Conservation (phyloP, 345 rosid species). For the Brassica nigra region DNA sequence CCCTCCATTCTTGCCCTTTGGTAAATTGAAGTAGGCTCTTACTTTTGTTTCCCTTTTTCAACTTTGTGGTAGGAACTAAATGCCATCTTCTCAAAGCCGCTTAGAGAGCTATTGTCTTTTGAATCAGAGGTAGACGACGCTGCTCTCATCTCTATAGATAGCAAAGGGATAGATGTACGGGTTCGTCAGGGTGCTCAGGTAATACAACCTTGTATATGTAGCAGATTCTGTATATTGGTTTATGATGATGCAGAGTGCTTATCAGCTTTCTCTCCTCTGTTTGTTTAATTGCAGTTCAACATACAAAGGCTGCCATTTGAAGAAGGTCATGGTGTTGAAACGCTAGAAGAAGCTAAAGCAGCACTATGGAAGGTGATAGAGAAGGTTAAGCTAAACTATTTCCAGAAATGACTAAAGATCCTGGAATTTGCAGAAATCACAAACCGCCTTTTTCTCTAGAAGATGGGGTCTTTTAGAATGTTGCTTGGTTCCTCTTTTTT, state of each 20-base stretch:
- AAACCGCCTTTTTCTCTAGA: neutral
- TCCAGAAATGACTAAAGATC: conserved; percentile 41
- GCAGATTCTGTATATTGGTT: neutral
- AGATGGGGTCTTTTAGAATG: neutral
- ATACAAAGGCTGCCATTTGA: conserved; percentile 88
- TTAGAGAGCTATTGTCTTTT: conserved; percentile 61
- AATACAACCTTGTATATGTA: conserved; percentile 7
- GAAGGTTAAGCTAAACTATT: conserved; percentile 56
- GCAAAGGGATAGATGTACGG: conserved; percentile 90
- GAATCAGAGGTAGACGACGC: conserved; percentile 90
- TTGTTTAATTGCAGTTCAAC: conserved; percentile 58
- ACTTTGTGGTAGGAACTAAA: conserved; percentile 68
- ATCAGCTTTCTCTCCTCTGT: neutral
- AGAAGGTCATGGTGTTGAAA: conserved; percentile 70
- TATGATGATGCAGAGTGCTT: neutral
- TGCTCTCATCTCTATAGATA: conserved; percentile 92
- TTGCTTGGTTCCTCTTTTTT: neutral
- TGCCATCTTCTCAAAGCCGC: conserved; percentile 77
- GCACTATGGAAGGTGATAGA: conserved; percentile 76
- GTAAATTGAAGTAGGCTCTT: neutral
- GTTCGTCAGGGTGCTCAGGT: conserved; percentile 99
- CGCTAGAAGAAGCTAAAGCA: conserved; percentile 85
- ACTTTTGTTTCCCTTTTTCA: neutral
- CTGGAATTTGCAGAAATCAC: conserved; percentile 38
- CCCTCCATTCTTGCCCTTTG: neutral